Percentiles rank a stretch among this genome's conserved stretches.
phyloP scores from a whole-genome alignment of 1,284 basidiomycete genomes.

The Heterobasidion annosum region DNA sequence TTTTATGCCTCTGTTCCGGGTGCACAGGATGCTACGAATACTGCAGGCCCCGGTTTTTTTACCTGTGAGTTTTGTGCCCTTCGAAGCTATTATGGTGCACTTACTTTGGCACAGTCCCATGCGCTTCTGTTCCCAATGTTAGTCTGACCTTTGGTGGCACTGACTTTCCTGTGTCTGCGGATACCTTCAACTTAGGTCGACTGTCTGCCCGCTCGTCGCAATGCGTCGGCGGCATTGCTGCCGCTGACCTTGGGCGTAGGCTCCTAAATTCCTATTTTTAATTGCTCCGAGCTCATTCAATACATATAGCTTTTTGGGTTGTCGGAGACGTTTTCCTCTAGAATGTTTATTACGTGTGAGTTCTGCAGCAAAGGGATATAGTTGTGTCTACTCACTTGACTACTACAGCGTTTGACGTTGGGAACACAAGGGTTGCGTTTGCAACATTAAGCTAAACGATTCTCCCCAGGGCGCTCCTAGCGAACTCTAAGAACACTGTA shows the following conservation, averaged over 20 bases:
- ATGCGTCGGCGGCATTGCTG: conserved; percentile 2
- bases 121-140: conserved; percentile 11
- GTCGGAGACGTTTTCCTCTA: conserved; percentile 14
- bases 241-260: not conserved
- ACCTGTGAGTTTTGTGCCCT: conserved; percentile 1
- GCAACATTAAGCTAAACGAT: conserved; percentile 4
- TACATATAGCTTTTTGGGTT: conserved; percentile 10
- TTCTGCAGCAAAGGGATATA: not conserved
- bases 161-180: conserved; percentile 12
- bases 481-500: too few species aligned
- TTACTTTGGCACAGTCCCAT: conserved; percentile 12
- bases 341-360: conserved; percentile 14
- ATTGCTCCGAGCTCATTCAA: conserved; percentile 1
- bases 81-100: not conserved
- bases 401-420: conserved; percentile 11
- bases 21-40: conserved; percentile 12
- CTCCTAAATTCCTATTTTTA: not conserved
- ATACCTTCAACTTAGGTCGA: conserved; percentile 14
- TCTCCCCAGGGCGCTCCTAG: not conserved
- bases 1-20: conserved; percentile 31
- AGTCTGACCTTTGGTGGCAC: conserved; percentile 15
- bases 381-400: not conserved
- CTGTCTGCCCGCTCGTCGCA: not conserved
- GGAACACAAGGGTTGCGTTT: conserved; percentile 12
- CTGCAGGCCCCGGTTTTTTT: conserved; percentile 12